Base-by-base conservation (phyloP, 2,329 filamentous ascomycete species). In the Golovinomyces cichoracearum region DNA sequence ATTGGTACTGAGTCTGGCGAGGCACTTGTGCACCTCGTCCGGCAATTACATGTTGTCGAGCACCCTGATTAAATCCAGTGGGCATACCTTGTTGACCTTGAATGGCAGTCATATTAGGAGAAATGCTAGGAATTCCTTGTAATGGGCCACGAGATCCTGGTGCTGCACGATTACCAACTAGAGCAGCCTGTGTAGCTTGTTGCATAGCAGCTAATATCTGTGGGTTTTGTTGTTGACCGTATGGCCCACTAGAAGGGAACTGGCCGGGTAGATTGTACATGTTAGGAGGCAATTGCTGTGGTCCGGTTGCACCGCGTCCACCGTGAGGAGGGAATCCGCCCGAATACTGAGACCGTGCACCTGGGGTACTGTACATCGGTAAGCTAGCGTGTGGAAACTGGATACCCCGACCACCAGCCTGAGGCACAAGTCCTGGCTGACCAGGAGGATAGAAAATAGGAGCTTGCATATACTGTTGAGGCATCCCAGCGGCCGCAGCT, bases 401-500 rank as follows among this genome's bases (percentile, higher is more conserved):
- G 64, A 80, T 74, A 49, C 74, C 76, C 52, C 76, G 75, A 50
- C 76, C 73, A 33, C 26, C 45, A 53, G 58, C 63, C 59, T 73
- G 60, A 41, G 73, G 74, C 54, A 78, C 69, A 68, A 78, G 80
- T 52, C 71, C 72, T 54, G 78, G 77, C 66, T 84, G 77, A 48
- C 82, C 82, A 55, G 83, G 81, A 53, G 79, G 80, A 64, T 93
- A 93, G 73, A 90, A 95, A 68, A 95, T 85, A 54, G 82, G 79
- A 50, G 83, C 78, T 63, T 83, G 83, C 73, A 93, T 88, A 72
- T 73, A 84, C 63, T 81, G 80, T 67, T 80, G 81, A 57, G 83
- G 80, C 74, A 93, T 84, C 60, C 83, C 85, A 48, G 82, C 84
- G 56, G 81, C 82, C 56, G 86, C 84, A 56, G 86, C 85, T 57